A percentile compares a stretch with the other conserved stretches of the same genome.
These are phyloP conservation scores for Scedosporium apiospermum DNA, from an alignment of 2,329 filamentous ascomycete genomes.

Conservation along the genomic window DNA sequence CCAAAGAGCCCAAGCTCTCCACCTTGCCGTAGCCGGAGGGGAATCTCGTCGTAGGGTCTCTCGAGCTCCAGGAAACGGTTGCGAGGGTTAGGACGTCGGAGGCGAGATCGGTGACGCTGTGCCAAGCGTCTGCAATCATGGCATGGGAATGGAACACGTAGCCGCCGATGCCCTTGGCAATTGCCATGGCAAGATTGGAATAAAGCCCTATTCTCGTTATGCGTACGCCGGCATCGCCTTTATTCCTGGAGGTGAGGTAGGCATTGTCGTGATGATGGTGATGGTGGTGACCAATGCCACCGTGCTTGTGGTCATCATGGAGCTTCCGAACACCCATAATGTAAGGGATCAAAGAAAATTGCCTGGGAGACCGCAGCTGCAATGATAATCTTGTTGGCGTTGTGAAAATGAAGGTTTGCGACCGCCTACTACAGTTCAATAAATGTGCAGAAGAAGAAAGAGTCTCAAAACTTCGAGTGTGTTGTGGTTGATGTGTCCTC, in stretches of 20 bases:
- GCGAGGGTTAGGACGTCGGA: slow-evolving; percentile 90
- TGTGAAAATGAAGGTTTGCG: neutral
- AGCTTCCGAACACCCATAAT: neutral
- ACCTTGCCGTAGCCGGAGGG: slow-evolving; percentile 93
- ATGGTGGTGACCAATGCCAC: slow-evolving; percentile 40
- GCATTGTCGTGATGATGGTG: slow-evolving; percentile 85
- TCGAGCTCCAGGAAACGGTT: slow-evolving; percentile 88
- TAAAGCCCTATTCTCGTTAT: slow-evolving; percentile 51
- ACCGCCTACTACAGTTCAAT: neutral
- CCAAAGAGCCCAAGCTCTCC: slow-evolving; percentile 89
- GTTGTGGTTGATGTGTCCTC: slow-evolving; percentile 7
- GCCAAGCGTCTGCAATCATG: slow-evolving; percentile 87
- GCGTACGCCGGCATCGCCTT: slow-evolving; percentile 57
- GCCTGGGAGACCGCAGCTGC: neutral
- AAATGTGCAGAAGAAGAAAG: neutral
- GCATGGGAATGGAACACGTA: slow-evolving; percentile 93
- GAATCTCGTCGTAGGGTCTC: slow-evolving; percentile 72
- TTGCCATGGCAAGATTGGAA: slow-evolving; percentile 88
- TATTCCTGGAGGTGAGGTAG: slow-evolving; percentile 82
- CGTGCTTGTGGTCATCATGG: slow-evolving; percentile 37
- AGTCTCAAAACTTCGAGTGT: slow-evolving; percentile 4
- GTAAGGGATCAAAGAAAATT: neutral
- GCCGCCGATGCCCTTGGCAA: slow-evolving; percentile 85
- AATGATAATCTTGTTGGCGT: neutral
- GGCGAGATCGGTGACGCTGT: slow-evolving; percentile 89